Conservation (phyloP, 441 rosid species). For the Pelargonium cotyledonis region DNA sequence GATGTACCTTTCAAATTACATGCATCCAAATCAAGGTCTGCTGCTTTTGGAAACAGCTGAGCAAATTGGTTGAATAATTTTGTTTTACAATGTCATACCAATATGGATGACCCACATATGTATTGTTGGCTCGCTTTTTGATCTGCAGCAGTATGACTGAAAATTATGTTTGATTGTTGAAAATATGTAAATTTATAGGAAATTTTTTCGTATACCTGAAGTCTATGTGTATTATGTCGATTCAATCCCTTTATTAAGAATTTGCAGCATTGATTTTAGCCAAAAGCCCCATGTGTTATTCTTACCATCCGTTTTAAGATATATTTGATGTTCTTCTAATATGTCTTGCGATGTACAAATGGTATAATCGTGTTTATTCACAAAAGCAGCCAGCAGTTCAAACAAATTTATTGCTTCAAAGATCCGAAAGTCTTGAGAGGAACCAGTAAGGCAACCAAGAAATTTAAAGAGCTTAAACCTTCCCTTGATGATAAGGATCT, state of each 20-base stretch:
- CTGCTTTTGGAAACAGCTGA: too few relatives aligned
- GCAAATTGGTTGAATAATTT: not conserved
- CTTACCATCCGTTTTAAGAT: not conserved
- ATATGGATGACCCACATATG: not conserved
- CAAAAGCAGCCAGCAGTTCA: constrained; percentile 35
- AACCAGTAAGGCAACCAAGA: constrained; percentile 42
- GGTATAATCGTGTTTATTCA: not conserved
- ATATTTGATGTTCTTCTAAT: not conserved
- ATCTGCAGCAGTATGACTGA: not conserved
- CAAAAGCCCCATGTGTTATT: not conserved
- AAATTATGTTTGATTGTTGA: not conserved
- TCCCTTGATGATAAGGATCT: constrained; percentile 57
- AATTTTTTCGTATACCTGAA: not conserved
- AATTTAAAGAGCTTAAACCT: constrained; percentile 34
- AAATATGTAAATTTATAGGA: not conserved
- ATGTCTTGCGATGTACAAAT: not conserved
- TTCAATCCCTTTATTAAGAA: not conserved
- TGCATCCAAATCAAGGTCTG: too few relatives aligned
- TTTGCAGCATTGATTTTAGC: not conserved
- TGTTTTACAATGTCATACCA: not conserved
- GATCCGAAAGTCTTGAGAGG: constrained; percentile 41
- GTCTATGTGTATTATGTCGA: not conserved
- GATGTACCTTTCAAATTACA: too few relatives aligned
- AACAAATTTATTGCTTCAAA: constrained; percentile 39
- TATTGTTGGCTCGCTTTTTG: too few relatives aligned